phyloP scores from a whole-genome alignment of 306 rosid species.

The Pyrus pyrifolia region DNA sequence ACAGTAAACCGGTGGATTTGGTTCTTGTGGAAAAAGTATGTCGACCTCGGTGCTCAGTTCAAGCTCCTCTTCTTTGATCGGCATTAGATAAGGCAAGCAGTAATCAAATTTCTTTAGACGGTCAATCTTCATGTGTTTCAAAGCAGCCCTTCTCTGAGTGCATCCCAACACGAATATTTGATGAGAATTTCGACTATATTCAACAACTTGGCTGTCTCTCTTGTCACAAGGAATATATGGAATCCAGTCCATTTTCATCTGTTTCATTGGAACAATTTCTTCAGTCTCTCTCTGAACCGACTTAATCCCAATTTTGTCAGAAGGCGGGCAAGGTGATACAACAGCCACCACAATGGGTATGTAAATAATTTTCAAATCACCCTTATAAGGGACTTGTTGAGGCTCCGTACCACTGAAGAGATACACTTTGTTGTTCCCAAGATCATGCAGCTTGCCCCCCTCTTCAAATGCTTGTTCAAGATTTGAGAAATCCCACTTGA shows the following conservation, averaged over 20 bases:
- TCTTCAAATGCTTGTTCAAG: constrained; percentile 65
- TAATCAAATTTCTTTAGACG: constrained; percentile 12
- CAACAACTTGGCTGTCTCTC: constrained; percentile 66
- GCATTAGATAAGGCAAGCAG: constrained; percentile 12
- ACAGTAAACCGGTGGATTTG: background rate
- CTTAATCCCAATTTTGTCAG: constrained; percentile 79
- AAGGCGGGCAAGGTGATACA: constrained; percentile 85
- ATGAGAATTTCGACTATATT: constrained; percentile 35
- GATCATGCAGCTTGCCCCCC: constrained; percentile 47
- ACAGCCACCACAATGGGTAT: constrained; percentile 20
- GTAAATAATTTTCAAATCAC: background rate
- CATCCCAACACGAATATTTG: constrained; percentile 81
- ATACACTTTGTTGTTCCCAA: constrained; percentile 52
- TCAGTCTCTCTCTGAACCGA: constrained; percentile 90
- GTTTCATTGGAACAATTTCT: constrained; percentile 90
- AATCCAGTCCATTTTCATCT: constrained; percentile 98
- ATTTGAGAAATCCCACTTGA: constrained; percentile 48
- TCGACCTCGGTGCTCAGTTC: background rate
- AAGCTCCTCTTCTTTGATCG: background rate
- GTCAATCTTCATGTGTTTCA: constrained; percentile 12
- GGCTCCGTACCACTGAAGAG: constrained; percentile 79
- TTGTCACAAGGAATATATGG: constrained; percentile 70
- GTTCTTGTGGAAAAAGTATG: background rate
- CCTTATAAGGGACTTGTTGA: background rate
- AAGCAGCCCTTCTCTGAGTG: constrained; percentile 68